phyloP scores from a whole-genome alignment of 208 protist genomes.

The Endotrypanum monterogeii region DNA sequence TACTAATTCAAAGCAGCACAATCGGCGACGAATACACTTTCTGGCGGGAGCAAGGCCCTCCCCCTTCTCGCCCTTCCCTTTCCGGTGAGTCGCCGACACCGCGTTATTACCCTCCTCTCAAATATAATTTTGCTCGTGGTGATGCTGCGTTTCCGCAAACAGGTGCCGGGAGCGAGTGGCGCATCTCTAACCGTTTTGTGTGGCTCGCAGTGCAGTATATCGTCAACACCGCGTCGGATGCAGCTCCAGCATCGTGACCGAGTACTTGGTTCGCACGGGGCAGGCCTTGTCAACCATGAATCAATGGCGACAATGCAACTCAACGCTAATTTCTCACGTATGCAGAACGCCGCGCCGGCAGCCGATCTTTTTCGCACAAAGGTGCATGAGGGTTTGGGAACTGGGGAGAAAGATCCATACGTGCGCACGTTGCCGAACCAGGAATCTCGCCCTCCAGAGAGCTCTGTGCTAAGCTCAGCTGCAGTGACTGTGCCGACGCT shows the following conservation, averaged over 20 bases:
- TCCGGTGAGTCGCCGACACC: not conserved
- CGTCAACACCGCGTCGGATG: slow-evolving; percentile 5
- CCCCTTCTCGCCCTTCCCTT: no score
- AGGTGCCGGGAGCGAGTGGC: not conserved
- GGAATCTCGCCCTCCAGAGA: slow-evolving; percentile 53
- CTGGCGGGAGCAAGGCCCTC: no score
- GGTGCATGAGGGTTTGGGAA: slow-evolving; percentile 82
- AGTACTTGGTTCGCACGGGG: slow-evolving; percentile 64
- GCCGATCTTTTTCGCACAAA: slow-evolving; percentile 78
- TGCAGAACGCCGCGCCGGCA: slow-evolving; percentile 49
- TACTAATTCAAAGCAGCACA: no score
- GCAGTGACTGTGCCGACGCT: slow-evolving; percentile 41
- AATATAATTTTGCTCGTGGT: not conserved
- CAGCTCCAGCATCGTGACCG: slow-evolving; percentile 66
- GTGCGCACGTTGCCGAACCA: slow-evolving; percentile 75
- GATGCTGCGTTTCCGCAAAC: slow-evolving; percentile 9
- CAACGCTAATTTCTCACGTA: slow-evolving; percentile 23
- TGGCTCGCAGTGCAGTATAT: slow-evolving; percentile 8
- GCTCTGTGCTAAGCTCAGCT: slow-evolving; percentile 47
- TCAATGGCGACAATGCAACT: slow-evolving; percentile 43
- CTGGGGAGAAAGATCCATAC: slow-evolving; percentile 74
- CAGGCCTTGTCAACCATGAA: slow-evolving; percentile 62
- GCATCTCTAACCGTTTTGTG: slow-evolving; percentile 2
- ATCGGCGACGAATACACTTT: no score
- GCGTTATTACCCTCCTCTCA: not conserved